phyloP scores from a whole-genome alignment of 176 grass and related monocot species.

The Panicum miliaceum region DNA sequence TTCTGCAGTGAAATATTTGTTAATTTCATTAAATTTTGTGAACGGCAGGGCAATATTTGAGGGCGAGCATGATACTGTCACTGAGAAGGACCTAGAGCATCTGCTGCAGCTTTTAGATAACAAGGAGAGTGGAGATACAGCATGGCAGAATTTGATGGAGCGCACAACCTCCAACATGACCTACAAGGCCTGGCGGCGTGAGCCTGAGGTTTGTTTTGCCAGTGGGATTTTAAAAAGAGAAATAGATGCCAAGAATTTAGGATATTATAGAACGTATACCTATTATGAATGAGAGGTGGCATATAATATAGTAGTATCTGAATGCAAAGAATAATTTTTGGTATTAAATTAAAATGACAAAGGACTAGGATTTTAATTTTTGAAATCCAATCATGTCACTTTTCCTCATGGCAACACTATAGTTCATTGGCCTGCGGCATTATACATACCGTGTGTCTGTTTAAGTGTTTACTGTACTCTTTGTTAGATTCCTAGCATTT shows the following conservation, averaged over 20 bases:
- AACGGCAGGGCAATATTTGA: slow-evolving; percentile 50
- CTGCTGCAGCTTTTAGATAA: slow-evolving; percentile 84
- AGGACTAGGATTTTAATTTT: background rate
- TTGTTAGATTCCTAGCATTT: background rate
- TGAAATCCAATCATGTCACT: background rate
- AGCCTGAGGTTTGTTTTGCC: slow-evolving; percentile 74
- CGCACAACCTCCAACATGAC: slow-evolving; percentile 89
- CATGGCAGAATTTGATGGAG: slow-evolving; percentile 93
- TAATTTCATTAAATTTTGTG: slow-evolving; percentile 14
- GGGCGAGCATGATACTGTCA: slow-evolving; percentile 61
- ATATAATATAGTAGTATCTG: background rate
- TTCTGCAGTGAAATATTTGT: slow-evolving; percentile 9
- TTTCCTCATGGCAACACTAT: slow-evolving; percentile 12
- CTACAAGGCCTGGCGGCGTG: slow-evolving; percentile 92
- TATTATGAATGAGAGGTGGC: background rate
- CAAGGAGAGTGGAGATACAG: slow-evolving; percentile 65
- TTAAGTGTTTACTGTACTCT: background rate
- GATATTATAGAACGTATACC: background rate
- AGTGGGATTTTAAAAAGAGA: slow-evolving; percentile 7
- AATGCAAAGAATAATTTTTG: slow-evolving; percentile 4
- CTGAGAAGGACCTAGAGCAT: slow-evolving; percentile 82
- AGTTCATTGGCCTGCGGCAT: background rate
- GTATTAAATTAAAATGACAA: slow-evolving; percentile 23
- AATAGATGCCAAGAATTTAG: background rate
- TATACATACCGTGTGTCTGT: background rate